Percentiles rank a stretch among this genome's conserved stretches.
Evolutionary conservation across 2,329 filamentous ascomycete genomes (phyloP).

Genomic region (Phyllosticta paracitricarpa): DNA sequence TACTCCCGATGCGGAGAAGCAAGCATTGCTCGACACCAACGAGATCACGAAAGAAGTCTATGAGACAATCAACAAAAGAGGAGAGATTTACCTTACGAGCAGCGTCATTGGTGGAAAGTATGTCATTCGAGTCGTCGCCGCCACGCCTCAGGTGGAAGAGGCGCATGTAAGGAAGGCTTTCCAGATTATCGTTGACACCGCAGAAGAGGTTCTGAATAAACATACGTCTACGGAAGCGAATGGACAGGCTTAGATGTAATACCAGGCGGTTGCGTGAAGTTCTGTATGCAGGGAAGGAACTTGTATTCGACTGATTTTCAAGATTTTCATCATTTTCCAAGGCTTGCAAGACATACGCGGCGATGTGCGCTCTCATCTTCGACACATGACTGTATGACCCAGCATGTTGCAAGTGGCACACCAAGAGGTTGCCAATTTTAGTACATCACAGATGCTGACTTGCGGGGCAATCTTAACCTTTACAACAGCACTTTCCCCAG

Average conservation of each 20-base stretch:
- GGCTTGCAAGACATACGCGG: too few species aligned
- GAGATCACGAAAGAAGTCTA: conserved; percentile 63
- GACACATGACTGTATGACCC: too few species aligned
- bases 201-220: conserved; percentile 39
- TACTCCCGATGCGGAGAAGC: conserved; percentile 24
- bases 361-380: too few species aligned
- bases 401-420: too few species aligned
- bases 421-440: too few species aligned
- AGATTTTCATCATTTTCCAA: background rate
- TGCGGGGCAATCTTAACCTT: too few species aligned
- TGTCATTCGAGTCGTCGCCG: conserved; percentile 73
- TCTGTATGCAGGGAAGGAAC: background rate
- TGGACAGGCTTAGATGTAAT: background rate
- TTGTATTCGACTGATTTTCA: background rate
- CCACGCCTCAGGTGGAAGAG: conserved; percentile 59
- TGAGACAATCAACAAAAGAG: conserved; percentile 60
- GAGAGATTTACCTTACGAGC: conserved; percentile 74
- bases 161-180: conserved; percentile 65
- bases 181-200: conserved; percentile 56
- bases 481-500: too few species aligned
- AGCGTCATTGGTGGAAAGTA: conserved; percentile 63
- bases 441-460: too few species aligned
- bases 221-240: background rate
- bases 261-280: background rate
- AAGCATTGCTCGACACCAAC: conserved; percentile 50